Conservation (phyloP, 805 yeast genomes). For the Tetrapisispora taiwanensis region DNA sequence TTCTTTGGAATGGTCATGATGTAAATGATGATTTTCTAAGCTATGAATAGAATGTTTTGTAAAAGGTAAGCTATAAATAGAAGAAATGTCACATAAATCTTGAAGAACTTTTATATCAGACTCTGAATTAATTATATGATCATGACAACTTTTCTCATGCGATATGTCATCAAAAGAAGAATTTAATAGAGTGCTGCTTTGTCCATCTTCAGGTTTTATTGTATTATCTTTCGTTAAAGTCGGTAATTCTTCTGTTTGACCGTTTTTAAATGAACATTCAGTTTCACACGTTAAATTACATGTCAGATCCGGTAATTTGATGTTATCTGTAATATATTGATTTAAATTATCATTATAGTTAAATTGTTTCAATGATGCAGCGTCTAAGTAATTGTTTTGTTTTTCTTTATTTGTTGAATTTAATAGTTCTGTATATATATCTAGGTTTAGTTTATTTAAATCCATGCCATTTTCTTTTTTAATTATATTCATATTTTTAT, state of each 20-base stretch:
- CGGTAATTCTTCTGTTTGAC: not conserved
- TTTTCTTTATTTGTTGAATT: not conserved
- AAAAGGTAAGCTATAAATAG: slow-evolving; percentile 27
- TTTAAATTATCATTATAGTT: not conserved
- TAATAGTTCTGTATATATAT: not conserved
- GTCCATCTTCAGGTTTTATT: not conserved
- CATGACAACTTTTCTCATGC: slow-evolving; percentile 6
- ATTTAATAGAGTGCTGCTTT: not conserved
- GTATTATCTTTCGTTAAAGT: not conserved
- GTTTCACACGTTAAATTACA: slow-evolving; percentile 25
- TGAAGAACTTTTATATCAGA: slow-evolving; percentile 24
- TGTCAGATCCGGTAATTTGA: slow-evolving; percentile 9
- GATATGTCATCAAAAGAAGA: not conserved
- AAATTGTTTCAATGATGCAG: not conserved
- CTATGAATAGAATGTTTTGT: slow-evolving; percentile 25
- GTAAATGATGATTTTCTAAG: not conserved
- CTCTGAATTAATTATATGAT: slow-evolving; percentile 18
- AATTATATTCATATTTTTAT: not conserved
- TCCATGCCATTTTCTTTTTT: not conserved
- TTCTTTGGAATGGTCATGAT: not conserved
- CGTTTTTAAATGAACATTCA: slow-evolving; percentile 2
- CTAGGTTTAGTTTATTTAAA: not conserved
- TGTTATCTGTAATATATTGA: not conserved
- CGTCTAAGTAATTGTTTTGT: not conserved
- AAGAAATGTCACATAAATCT: slow-evolving; percentile 27